A percentile compares a stretch with the other conserved stretches of the same genome.
Conservation (phyloP, 2,329 filamentous ascomycete species). For the Aspergillus ruber region DNA sequence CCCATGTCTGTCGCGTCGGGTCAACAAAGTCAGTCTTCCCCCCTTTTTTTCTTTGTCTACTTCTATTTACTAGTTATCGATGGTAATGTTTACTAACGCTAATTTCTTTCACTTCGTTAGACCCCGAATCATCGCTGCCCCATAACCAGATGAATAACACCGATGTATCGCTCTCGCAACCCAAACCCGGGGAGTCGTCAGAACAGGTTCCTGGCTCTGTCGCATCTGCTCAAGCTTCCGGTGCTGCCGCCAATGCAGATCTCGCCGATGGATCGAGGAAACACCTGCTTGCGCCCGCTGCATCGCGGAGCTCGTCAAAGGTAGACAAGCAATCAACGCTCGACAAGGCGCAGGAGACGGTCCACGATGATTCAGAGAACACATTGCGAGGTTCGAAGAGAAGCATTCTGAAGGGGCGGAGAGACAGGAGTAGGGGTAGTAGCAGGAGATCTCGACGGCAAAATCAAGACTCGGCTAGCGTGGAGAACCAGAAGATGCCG, state of each 20-base stretch:
- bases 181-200: slow-evolving; percentile 10
- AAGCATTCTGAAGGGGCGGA: slow-evolving; percentile 57
- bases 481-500: slow-evolving; percentile 25
- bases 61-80: slow-evolving; percentile 2
- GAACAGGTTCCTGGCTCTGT: slow-evolving; percentile 5
- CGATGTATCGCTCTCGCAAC: slow-evolving; percentile 17
- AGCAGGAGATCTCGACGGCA: slow-evolving; percentile 38
- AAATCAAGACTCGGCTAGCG: slow-evolving; percentile 27
- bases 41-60: background rate
- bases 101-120: slow-evolving; percentile 12
- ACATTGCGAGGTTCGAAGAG: slow-evolving; percentile 59
- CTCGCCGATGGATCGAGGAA: slow-evolving; percentile 27
- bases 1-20: slow-evolving; percentile 28
- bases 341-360: slow-evolving; percentile 28
- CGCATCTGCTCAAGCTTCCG: slow-evolving; percentile 12
- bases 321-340: slow-evolving; percentile 28
- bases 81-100: slow-evolving; percentile 5
- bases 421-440: slow-evolving; percentile 64
- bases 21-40: slow-evolving; percentile 21
- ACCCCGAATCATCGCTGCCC: slow-evolving; percentile 17
- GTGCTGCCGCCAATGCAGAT: slow-evolving; percentile 9
- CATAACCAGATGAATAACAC: slow-evolving; percentile 15
- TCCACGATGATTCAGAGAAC: slow-evolving; percentile 44
- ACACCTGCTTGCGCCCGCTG: slow-evolving; percentile 30
- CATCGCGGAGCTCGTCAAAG: slow-evolving; percentile 35